Conservation (phyloP, 164 flowering plant genomes). For the Piper longum region DNA sequence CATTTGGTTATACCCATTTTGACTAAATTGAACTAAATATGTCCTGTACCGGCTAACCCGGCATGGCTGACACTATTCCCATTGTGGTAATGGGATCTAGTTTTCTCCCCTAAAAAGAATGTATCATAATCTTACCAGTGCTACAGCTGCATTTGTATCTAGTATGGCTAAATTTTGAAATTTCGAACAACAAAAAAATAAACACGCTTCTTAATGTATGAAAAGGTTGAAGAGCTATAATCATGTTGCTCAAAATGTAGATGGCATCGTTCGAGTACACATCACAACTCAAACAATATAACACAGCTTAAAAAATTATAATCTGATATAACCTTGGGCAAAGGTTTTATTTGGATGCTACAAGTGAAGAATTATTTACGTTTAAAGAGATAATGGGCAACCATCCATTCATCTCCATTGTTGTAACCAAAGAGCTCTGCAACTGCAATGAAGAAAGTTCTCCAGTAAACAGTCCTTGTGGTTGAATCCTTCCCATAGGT, state of each 20-base stretch:
- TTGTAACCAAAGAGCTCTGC: conserved; percentile 10
- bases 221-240: neutral
- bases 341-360: neutral
- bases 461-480: conserved; percentile 11
- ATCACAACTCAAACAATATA: neutral
- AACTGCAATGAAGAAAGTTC: conserved; percentile 11
- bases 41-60: no score
- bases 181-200: neutral
- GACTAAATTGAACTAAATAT: no score
- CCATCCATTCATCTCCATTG: conserved; percentile 18
- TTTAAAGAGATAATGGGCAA: conserved; percentile 10
- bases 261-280: neutral
- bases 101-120: no score
- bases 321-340: no score
- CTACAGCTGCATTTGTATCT: no score
- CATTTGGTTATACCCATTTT: no score
- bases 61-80: no score
- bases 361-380: conserved; percentile 1
- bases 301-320: no score
- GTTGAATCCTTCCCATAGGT: conserved; percentile 8
- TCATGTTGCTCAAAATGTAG: neutral
- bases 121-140: no score
- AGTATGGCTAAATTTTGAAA: no score
- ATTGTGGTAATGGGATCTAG: no score
- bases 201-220: neutral